These are phyloP conservation scores for Massariosphaeria phaeospora DNA, from an alignment of 495 filamentous ascomycete species.

Conservation along the genomic window DNA sequence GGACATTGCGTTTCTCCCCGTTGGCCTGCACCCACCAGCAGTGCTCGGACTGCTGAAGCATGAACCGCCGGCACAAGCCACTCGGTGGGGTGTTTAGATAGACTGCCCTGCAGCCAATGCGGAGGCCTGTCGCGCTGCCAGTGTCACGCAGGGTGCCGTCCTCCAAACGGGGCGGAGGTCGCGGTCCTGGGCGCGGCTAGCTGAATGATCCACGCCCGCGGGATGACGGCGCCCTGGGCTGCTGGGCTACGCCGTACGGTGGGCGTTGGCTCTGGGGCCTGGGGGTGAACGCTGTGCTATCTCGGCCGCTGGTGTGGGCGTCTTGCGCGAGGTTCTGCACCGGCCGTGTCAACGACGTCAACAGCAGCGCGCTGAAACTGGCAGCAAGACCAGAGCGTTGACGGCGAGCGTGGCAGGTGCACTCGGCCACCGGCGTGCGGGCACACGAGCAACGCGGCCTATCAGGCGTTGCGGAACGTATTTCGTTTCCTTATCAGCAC, in stretches of 20 bases:
- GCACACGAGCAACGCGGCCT: conserved; percentile 4
- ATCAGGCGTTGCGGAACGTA: conserved; percentile 16
- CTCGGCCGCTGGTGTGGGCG: neutral
- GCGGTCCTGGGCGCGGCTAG: conserved; percentile 10
- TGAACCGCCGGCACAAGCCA: conserved; percentile 24
- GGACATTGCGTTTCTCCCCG: conserved; percentile 18
- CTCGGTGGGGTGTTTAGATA: conserved; percentile 32
- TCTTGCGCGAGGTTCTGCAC: neutral
- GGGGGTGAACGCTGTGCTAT: neutral
- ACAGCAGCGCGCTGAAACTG: too few species aligned
- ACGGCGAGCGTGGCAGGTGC: neutral
- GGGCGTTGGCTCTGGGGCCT: neutral
- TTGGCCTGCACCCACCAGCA: neutral
- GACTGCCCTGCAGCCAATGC: too few species aligned
- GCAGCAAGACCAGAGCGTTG: neutral
- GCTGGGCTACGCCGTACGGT: neutral
- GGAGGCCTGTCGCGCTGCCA: too few species aligned
- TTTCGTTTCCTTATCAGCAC: conserved; percentile 28
- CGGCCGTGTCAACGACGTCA: neutral
- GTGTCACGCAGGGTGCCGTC: conserved; percentile 24
- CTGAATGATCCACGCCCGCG: conserved; percentile 26
- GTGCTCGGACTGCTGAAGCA: conserved; percentile 6
- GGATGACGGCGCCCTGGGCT: conserved; percentile 16
- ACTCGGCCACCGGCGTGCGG: conserved; percentile 1
- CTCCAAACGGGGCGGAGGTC: conserved; percentile 12